phyloP scores from a whole-genome alignment of 73 alveolate genomes.

The Paramecium tetraurelia region DNA sequence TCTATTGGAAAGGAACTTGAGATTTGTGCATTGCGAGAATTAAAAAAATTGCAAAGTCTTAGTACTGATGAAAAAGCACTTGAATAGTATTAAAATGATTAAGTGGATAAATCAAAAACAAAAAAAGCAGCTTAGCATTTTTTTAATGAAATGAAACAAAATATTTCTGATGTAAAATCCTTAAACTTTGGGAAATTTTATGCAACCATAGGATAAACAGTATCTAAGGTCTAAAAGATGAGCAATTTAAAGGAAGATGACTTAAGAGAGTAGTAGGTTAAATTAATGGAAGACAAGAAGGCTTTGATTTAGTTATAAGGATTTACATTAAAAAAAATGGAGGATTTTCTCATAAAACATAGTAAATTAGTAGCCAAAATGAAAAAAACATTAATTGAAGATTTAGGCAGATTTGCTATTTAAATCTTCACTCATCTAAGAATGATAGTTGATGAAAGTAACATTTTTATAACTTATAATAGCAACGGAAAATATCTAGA shows the following conservation, averaged over 20 bases:
- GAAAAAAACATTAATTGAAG: slow-evolving; percentile 14
- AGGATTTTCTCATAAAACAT: neutral
- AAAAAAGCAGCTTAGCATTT: neutral
- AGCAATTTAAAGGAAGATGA: slow-evolving; percentile 18
- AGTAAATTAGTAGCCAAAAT: neutral
- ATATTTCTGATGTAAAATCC: neutral
- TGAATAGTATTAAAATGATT: slow-evolving; percentile 21
- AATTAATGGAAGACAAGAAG: neutral
- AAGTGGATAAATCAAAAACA: neutral
- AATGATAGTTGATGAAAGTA: slow-evolving; percentile 40
- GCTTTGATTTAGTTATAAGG: neutral
- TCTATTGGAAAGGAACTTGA: neutral
- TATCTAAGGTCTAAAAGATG: neutral
- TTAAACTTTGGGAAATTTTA: slow-evolving; percentile 10
- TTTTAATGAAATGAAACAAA: neutral
- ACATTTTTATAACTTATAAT: neutral
- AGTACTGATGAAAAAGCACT: neutral
- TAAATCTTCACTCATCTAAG: neutral
- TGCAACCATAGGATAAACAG: neutral
- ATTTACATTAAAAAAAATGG: slow-evolving; percentile 13
- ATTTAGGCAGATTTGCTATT: slow-evolving; percentile 1
- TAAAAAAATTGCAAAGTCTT: neutral
- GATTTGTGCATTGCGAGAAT: slow-evolving; percentile 2
- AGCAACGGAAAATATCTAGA: slow-evolving; percentile 2
- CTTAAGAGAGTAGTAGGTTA: neutral